Evolutionary conservation across 2,329 filamentous ascomycete species (phyloP).

Genomic region (Trichoderma sp.): DNA sequence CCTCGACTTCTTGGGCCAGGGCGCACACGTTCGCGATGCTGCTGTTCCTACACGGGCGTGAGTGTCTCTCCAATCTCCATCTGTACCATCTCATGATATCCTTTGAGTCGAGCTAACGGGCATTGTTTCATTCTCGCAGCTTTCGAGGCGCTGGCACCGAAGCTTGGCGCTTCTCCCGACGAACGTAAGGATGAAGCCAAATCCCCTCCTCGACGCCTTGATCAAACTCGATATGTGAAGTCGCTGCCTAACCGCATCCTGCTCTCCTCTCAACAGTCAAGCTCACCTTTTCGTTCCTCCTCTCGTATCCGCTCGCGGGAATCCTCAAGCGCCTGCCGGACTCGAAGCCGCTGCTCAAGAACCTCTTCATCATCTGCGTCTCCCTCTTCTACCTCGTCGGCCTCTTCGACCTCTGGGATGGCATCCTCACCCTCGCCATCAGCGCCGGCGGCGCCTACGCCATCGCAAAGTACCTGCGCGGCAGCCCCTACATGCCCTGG

Average conservation of each 20-base stretch:
- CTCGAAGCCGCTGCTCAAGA: slow-evolving; percentile 79
- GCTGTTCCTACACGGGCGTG: slow-evolving; percentile 33
- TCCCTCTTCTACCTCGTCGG: slow-evolving; percentile 91
- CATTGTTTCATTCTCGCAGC: slow-evolving; percentile 33
- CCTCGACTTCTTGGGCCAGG: background rate
- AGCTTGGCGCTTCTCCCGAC: slow-evolving; percentile 43
- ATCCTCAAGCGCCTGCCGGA: slow-evolving; percentile 90
- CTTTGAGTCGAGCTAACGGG: slow-evolving; percentile 16
- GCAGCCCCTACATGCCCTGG: slow-evolving; percentile 95
- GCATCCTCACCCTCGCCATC: slow-evolving; percentile 75
- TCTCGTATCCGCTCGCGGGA: slow-evolving; percentile 89
- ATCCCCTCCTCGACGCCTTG: no score
- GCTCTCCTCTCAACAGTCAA: slow-evolving; percentile 66
- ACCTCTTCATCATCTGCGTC: slow-evolving; percentile 78
- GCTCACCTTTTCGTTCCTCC: slow-evolving; percentile 83
- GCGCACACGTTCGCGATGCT: slow-evolving; percentile 29
- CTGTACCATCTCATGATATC: background rate
- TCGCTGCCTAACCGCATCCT: background rate
- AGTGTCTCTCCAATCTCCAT: slow-evolving; percentile 21
- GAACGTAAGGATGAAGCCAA: slow-evolving; percentile 39
- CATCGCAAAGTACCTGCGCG: slow-evolving; percentile 78
- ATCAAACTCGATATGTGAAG: no score
- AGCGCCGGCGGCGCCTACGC: slow-evolving; percentile 78
- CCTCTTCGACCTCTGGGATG: slow-evolving; percentile 89
- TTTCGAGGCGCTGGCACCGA: slow-evolving; percentile 41